Percentiles rank a stretch among this genome's conserved stretches.
phyloP scores from a whole-genome alignment of 345 rosid species.

The Clarkia xantiana region DNA sequence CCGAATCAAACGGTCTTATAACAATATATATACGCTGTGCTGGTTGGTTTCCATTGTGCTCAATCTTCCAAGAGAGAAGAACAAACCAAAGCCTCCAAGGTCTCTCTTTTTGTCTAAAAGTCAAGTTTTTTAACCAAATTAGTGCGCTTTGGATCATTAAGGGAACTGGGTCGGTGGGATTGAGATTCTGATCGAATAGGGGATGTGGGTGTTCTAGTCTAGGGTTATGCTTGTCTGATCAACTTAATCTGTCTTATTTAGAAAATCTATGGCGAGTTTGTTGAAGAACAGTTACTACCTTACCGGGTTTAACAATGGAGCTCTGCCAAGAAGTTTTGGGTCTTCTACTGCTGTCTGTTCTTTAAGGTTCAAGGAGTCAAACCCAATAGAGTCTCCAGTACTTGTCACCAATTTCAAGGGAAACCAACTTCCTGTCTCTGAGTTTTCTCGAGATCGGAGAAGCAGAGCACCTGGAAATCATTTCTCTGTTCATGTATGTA shows the following conservation, averaged over 20 bases:
- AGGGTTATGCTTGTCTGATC: neutral
- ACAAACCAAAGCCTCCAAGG: too few relatives aligned
- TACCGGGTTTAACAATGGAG: slow-evolving; percentile 14
- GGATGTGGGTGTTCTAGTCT: neutral
- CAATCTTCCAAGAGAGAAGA: too few relatives aligned
- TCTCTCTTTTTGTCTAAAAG: too few relatives aligned
- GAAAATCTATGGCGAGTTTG: slow-evolving; percentile 20
- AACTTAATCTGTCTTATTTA: neutral
- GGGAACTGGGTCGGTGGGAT: neutral
- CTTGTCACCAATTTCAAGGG: slow-evolving; percentile 23
- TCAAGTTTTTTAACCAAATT: too few relatives aligned
- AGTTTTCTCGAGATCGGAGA: slow-evolving; percentile 16
- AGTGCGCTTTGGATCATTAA: too few relatives aligned
- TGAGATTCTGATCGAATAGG: too few relatives aligned
- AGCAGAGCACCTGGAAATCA: slow-evolving; percentile 12
- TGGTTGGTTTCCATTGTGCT: too few relatives aligned
- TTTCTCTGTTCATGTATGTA: slow-evolving; percentile 28
- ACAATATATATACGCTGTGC: too few relatives aligned
- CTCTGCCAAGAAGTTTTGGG: slow-evolving; percentile 2
- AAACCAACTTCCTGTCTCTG: slow-evolving; percentile 14
- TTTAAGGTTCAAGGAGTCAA: slow-evolving; percentile 12
- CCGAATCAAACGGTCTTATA: too few relatives aligned
- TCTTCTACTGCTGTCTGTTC: slow-evolving; percentile 13
- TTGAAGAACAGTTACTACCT: slow-evolving; percentile 9
- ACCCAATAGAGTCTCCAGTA: slow-evolving; percentile 13